Conservation (phyloP, 2,329 filamentous ascomycete genomes). For the Zalaria obscura region DNA sequence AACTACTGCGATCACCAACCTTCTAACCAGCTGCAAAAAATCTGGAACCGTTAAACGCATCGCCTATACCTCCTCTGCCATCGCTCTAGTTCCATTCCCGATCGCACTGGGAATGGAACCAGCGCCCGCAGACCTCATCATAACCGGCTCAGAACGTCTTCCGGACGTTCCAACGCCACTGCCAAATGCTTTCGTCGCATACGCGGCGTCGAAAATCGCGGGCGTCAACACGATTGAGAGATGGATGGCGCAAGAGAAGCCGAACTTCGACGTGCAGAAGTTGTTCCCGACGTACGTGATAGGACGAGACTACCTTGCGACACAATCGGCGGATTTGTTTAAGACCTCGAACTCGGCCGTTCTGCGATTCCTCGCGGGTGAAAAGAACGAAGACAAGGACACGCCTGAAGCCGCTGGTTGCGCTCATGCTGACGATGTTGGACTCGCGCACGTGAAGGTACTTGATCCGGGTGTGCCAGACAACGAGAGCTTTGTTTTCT, state of each 20-base stretch:
- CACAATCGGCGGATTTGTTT: conserved; percentile 7
- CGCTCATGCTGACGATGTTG: conserved; percentile 18
- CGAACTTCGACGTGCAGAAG: conserved; percentile 15
- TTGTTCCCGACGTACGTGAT: conserved; percentile 15
- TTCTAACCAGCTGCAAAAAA: conserved; percentile 16
- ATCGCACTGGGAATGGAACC: not conserved
- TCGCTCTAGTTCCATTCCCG: conserved; percentile 8
- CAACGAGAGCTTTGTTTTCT: conserved; percentile 2
- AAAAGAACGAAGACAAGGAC: conserved; percentile 5
- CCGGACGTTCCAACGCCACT: conserved; percentile 8
- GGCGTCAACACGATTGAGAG: conserved; percentile 10
- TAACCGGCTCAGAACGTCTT: too few species aligned
- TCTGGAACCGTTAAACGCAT: conserved; percentile 22
- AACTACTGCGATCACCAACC: too few species aligned
- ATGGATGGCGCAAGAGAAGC: conserved; percentile 12
- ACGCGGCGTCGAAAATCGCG: conserved; percentile 14
- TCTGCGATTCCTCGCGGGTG: conserved; percentile 7
- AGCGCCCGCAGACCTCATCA: too few species aligned
- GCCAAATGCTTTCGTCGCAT: conserved; percentile 9
- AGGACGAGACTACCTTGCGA: conserved; percentile 16
- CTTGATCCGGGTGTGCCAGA: conserved; percentile 8
- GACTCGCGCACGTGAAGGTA: conserved; percentile 15
- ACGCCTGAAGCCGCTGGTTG: conserved; percentile 3
- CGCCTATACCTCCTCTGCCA: conserved; percentile 25
- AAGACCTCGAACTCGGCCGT: conserved; percentile 12